Evolutionary conservation across 176 grass and related monocot species (phyloP), one percentile per base, ranked within the genome.

Genomic region (Musa itinerans): DNA sequence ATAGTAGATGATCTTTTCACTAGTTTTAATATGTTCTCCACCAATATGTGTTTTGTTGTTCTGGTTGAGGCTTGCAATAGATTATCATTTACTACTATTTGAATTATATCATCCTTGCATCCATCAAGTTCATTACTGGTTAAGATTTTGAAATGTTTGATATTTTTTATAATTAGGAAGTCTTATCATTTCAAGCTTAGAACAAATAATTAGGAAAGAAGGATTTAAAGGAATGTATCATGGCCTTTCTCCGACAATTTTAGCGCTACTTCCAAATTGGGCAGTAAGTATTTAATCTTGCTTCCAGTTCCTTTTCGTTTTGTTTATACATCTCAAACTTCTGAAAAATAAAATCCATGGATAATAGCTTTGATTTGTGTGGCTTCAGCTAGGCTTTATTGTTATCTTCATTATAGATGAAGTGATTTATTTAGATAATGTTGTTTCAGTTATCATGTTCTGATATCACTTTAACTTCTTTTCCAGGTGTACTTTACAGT

Each of bases 191-290:
- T 81, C 86, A 75, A 99, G 86, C 73, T 85, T 99, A 72, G 73
- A 89, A 79, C 86, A 99, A 79, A 94, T 99, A 87, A 78, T 79
- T 68, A 85, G 81, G 65, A 88, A 81, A 53, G 95, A 99, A 89
- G 91, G 95, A 65, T 75, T 89, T 56, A 84, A 91, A 26, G 95
- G 95, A 78, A 76, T 99, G 83, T 99, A 99, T 78, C 88, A 89
- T 24, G 95, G 95, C 59, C 85, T 99, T 59, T 99, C 90, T 65
- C 90, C 95, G 9, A 94, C 95, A 66, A 58, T 92, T 73, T 68
- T 99, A 52, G 95, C 95, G 3, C 83, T 99, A 27, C 84, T 99
- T 55, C 95, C 95, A 61, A 99, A 99, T 73, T 99, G 95, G 95
- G 95, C 95, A 11, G 95, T 99, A 72, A 89, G 95, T 89, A 20